A percentile compares a stretch with the other conserved stretches of the same genome.
Conservation (phyloP, 768 basidiomycete species). For the Lactifluus hygrophoroides region DNA sequence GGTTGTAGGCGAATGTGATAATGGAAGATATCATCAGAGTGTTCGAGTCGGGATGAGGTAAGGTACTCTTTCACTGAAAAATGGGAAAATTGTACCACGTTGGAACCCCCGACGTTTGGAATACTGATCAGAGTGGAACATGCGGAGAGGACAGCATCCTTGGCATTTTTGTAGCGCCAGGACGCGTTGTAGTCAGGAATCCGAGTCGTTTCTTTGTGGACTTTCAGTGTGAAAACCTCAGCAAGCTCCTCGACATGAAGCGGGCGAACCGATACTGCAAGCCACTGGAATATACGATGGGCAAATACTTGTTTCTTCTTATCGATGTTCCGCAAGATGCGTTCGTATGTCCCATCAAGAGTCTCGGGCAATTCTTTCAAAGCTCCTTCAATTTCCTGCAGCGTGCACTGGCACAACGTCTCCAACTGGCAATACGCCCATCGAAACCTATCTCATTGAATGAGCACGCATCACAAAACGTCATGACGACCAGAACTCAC, state of each 20-base stretch:
- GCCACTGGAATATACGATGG: not conserved
- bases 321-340: not conserved
- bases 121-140: not conserved
- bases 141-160: not conserved
- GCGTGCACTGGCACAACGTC: not conserved
- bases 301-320: not conserved
- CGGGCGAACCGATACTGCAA: not conserved
- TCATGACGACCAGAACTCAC: not conserved
- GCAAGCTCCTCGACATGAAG: not conserved
- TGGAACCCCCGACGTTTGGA: not conserved
- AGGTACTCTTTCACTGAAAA: not conserved
- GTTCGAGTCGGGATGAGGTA: not conserved
- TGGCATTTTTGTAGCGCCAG: not conserved
- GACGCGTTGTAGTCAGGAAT: not conserved
- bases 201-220: accelerated
- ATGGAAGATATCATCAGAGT: not conserved
- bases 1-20: not conserved
- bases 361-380: not conserved
- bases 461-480: not conserved
- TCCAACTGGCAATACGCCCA: not conserved
- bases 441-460: not conserved
- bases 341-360: not conserved
- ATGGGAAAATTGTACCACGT: not conserved
- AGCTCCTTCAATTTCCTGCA: not conserved
- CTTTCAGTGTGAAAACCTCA: not conserved